Conservation (phyloP, 768 basidiomycete species). For the Agaricus blazei region DNA sequence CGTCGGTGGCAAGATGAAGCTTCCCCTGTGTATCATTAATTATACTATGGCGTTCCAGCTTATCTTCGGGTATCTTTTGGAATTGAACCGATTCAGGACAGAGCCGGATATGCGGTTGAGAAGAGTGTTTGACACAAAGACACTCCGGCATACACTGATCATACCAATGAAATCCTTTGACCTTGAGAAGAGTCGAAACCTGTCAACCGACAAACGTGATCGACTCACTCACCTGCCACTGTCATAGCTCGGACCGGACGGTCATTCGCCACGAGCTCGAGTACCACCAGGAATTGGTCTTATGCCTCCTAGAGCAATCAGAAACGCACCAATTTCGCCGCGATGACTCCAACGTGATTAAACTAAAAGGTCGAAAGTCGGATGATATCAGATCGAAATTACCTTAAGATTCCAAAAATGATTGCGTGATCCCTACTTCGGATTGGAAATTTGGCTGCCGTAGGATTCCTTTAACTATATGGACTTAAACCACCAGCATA, state of each 20-base stretch:
- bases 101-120: no score
- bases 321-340: not conserved
- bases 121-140: no score
- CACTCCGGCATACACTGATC: no score
- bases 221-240: no score
- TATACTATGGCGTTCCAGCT: not conserved
- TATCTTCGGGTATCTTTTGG: not conserved
- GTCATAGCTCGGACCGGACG: not conserved
- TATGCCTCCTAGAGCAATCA: not conserved
- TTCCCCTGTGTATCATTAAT: not conserved
- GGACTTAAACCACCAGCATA: not conserved
- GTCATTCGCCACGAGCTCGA: not conserved
- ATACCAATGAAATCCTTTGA: no score
- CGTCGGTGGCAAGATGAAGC: not conserved
- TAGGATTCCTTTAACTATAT: not conserved
- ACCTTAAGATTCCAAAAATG: not conserved
- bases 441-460: not conserved
- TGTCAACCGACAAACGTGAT: no score
- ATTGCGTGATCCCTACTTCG: not conserved
- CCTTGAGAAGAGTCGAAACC: no score
- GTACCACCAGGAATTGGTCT: not conserved
- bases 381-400: not conserved
- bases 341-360: constrained; percentile 1
- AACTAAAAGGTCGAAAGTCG: not conserved
- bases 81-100: not conserved